Evolutionary conservation across 2,329 filamentous ascomycete species (phyloP).

Genomic region (Talaromyces sp.): DNA sequence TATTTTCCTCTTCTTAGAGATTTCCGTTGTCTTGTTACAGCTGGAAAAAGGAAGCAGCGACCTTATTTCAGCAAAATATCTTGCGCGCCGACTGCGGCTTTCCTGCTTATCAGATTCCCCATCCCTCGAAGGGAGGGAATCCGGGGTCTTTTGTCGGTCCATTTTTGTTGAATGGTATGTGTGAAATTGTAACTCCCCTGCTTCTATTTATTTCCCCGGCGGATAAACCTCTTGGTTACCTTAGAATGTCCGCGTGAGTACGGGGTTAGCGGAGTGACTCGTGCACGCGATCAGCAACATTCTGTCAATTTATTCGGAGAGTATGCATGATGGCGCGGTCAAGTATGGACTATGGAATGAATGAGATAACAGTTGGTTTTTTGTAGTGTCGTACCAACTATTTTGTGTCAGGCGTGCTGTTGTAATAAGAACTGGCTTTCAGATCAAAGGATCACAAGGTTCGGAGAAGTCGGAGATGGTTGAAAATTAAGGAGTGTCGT

Average conservation of each 20-base stretch:
- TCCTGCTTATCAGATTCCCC: not conserved
- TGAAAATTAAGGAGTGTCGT: not conserved
- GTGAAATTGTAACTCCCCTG: not conserved
- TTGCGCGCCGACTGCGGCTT: not conserved
- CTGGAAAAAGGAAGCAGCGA: not conserved
- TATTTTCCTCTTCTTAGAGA: not conserved
- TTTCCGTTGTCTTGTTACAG: not conserved
- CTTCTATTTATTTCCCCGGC: not conserved
- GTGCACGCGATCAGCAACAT: not conserved
- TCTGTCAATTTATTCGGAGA: not conserved
- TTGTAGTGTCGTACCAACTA: not conserved
- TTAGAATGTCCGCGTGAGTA: slow-evolving; percentile 4
- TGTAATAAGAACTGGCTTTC: not conserved
- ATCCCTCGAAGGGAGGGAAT: not conserved
- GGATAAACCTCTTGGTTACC: not conserved
- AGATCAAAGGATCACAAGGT: not conserved
- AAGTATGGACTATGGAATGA: not conserved
- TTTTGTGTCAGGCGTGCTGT: not conserved
- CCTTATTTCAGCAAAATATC: not conserved
- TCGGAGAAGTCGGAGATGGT: not conserved
- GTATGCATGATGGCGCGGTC: not conserved
- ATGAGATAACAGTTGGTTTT: not conserved
- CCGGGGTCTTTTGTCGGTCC: not conserved
- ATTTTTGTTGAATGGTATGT: not conserved
- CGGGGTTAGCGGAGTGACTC: not conserved